Percentiles rank a stretch among this genome's conserved stretches.
Conservation (phyloP, 2,329 filamentous ascomycete genomes). For the Aureobasidium subglaciale region DNA sequence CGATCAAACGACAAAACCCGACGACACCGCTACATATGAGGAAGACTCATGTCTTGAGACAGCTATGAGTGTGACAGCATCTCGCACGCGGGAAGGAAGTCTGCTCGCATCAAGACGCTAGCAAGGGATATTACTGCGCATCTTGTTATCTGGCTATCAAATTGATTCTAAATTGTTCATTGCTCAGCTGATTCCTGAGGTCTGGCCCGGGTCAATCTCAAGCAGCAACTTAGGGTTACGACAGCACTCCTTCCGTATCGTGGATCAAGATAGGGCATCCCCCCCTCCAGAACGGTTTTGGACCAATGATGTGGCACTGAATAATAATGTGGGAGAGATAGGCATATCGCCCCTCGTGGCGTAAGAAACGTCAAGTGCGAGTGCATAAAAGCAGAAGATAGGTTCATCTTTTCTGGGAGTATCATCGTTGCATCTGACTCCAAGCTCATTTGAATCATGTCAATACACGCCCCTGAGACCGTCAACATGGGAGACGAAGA, state of each 20-base stretch:
- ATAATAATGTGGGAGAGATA: not conserved
- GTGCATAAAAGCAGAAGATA: not conserved
- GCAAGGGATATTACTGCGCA: no score
- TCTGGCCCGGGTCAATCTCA: not conserved
- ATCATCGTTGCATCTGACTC: not conserved
- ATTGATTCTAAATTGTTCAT: not conserved
- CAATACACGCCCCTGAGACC: not conserved
- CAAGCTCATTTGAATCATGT: not conserved
- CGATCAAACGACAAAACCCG: no score
- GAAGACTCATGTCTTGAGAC: no score
- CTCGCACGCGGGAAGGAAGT: no score
- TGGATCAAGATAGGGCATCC: not conserved
- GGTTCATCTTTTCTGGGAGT: not conserved
- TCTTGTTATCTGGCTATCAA: no score
- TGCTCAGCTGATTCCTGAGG: not conserved
- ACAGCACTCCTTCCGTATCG: not conserved
- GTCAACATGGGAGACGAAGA: not conserved
- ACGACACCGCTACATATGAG: no score
- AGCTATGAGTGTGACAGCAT: no score
- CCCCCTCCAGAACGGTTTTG: no score
- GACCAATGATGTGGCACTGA: not conserved
- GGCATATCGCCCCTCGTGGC: not conserved
- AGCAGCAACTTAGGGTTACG: not conserved
- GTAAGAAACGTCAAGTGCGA: not conserved
- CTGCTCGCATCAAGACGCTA: no score